These are phyloP conservation scores for Rhododendron simsii DNA, from an alignment of 148 eudicot genomes.

Conservation along the genomic window DNA sequence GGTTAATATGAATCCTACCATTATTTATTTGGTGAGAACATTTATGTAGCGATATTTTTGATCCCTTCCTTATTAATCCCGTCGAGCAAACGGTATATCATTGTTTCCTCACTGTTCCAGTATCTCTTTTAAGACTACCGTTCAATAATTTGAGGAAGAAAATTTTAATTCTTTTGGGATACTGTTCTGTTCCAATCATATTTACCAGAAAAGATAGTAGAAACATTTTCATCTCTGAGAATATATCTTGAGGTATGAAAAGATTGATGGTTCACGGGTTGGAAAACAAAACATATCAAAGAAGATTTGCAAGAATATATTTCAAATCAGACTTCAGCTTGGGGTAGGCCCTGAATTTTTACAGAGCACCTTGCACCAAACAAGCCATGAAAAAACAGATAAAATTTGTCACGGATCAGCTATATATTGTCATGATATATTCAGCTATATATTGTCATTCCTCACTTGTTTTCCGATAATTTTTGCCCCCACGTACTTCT, in stretches of 20 bases:
- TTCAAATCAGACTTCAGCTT: background rate
- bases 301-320: too few relatives aligned
- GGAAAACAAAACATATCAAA: background rate
- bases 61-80: too few relatives aligned
- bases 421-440: background rate
- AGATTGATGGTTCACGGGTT: background rate
- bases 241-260: background rate
- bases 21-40: too few relatives aligned
- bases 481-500: too few relatives aligned
- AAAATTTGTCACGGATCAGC: background rate
- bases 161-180: background rate
- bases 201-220: too few relatives aligned
- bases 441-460: background rate
- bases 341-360: background rate
- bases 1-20: too few relatives aligned
- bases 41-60: too few relatives aligned
- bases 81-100: too few relatives aligned
- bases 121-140: too few relatives aligned
- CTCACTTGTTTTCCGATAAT: too few relatives aligned
- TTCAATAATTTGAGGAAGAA: too few relatives aligned
- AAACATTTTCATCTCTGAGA: background rate
- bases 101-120: too few relatives aligned
- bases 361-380: background rate
- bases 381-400: background rate
- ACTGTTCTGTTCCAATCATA: background rate